Evolutionary conservation across 2,329 filamentous ascomycete species (phyloP), one percentile per base, ranked within the genome.

Genomic region (Botrytis tulipae): DNA sequence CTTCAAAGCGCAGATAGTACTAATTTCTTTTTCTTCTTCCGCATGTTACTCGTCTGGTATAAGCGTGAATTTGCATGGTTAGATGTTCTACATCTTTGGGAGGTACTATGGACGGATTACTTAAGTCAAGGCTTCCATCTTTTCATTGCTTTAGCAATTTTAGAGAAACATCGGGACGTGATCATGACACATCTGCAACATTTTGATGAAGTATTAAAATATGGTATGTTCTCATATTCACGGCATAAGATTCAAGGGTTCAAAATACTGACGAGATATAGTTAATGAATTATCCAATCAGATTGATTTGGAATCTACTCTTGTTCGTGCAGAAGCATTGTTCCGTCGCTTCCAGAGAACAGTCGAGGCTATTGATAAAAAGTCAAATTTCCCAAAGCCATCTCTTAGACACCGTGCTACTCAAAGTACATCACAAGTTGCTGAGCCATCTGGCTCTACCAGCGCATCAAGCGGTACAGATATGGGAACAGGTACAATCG

Each of bases 11-110:
- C 95, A 32, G 97, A 99, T 79, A 97, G 93, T 80, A 99, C 96
- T 37, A 99, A 99, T 82, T 99, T 99, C 83, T 99, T 99, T 84
- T 99, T 99, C 86, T 98, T 99, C 86, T 99, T 98, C 89, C 93
- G 96, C 74, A 98, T 98, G 96, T 87, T 99, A 48, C 87, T 99
- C 1, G 96, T 99, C 16, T 99, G 96, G 96, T 99, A 96, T 83
- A 99, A 99, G 85, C 92, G 96, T 66, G 96, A 99, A 83, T 99
- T 99, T 79, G 88, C 90, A 77, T 99, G 95, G 93, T 82, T 87
- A 66, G 94, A 98, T 80, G 90, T 97, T 18, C 84, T 98, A 48
- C 89, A 93, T 29, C 85, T 99, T 6, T 99, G 96, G 96, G 96
- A 99, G 82, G 87, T 89, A 0, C 84, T 98, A 3, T 99, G 97